Percentiles rank a stretch among this genome's conserved stretches.
phyloP scores from a whole-genome alignment of 352 stramenopile species.

The Blastocystis sp. region DNA sequence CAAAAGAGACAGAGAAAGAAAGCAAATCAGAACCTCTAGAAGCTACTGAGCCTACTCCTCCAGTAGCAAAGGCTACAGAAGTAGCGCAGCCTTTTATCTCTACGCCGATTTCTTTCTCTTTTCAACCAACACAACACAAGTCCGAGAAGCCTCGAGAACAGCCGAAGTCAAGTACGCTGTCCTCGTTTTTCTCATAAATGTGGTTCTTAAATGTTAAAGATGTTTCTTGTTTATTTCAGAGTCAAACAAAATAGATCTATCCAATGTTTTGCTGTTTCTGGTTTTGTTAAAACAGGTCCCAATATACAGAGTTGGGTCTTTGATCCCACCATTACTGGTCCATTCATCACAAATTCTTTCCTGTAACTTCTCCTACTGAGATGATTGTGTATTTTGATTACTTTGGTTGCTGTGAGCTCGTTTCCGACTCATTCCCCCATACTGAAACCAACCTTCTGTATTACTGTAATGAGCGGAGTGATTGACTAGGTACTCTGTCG shows the following conservation, averaged over 20 bases:
- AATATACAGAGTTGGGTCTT: not conserved
- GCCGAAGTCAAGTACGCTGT: not conserved
- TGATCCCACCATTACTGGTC: not conserved
- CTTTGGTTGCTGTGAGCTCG: slow-evolving; percentile 60
- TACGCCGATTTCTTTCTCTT: not conserved
- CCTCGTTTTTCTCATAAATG: not conserved
- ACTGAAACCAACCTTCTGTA: slow-evolving; percentile 59
- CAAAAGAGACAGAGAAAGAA: not conserved
- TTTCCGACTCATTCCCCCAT: slow-evolving; percentile 57
- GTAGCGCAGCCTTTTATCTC: not conserved
- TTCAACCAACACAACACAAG: not conserved
- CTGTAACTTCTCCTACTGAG: not conserved
- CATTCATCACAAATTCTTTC: slow-evolving; percentile 35
- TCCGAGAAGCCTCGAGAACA: not conserved
- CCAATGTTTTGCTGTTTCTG: not conserved
- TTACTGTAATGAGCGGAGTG: not conserved
- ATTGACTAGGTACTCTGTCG: slow-evolving; percentile 53
- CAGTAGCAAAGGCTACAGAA: not conserved
- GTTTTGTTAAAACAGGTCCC: not conserved
- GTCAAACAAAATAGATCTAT: too few species aligned
- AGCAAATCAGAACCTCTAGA: not conserved
- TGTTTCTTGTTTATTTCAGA: not conserved
- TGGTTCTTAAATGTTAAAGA: not conserved
- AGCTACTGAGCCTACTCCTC: not conserved
- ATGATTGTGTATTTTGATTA: slow-evolving; percentile 61